These are phyloP conservation scores for Saccharomyces mikatae DNA, from an alignment of 805 yeast species.

Conservation along the genomic window DNA sequence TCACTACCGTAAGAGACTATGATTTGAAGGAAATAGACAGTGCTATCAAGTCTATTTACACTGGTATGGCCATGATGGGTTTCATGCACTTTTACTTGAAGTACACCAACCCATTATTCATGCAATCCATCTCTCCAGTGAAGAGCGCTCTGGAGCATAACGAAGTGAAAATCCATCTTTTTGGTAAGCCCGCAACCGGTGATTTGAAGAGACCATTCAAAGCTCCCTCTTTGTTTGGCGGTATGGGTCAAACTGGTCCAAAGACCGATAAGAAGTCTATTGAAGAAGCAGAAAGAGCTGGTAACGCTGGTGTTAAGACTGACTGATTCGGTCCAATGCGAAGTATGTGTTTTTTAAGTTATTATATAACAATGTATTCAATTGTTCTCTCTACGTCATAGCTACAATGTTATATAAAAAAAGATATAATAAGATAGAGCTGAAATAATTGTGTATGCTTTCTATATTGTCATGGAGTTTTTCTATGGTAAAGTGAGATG, in stretches of 20 bases:
- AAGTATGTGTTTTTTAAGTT: not conserved
- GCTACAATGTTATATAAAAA: not conserved
- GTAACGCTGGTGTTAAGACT: constrained; percentile 82
- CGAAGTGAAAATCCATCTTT: constrained; percentile 83
- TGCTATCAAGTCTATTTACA: constrained; percentile 74
- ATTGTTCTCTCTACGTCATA: not conserved
- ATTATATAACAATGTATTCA: not conserved
- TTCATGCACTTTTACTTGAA: constrained; percentile 97
- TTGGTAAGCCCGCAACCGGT: constrained; percentile 74
- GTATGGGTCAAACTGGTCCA: constrained; percentile 22
- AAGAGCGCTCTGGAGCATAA: constrained; percentile 86
- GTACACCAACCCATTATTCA: constrained; percentile 91
- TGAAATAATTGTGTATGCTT: not conserved
- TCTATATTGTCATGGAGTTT: not conserved
- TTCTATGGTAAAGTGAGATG: not conserved
- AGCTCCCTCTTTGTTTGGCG: constrained; percentile 72
- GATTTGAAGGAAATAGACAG: constrained; percentile 79
- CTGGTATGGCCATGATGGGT: constrained; percentile 92
- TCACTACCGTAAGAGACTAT: constrained; percentile 91
- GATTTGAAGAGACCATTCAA: constrained; percentile 96
- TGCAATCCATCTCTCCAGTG: constrained; percentile 87
- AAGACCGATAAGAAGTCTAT: constrained; percentile 84
- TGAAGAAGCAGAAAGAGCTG: constrained; percentile 76
- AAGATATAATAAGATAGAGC: not conserved
- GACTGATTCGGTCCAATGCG: constrained; percentile 39